Percentiles rank a stretch among this genome's conserved stretches.
These are phyloP conservation scores for Suhomyces faveliae DNA, from an alignment of 805 yeast genomes.

Conservation along the genomic window DNA sequence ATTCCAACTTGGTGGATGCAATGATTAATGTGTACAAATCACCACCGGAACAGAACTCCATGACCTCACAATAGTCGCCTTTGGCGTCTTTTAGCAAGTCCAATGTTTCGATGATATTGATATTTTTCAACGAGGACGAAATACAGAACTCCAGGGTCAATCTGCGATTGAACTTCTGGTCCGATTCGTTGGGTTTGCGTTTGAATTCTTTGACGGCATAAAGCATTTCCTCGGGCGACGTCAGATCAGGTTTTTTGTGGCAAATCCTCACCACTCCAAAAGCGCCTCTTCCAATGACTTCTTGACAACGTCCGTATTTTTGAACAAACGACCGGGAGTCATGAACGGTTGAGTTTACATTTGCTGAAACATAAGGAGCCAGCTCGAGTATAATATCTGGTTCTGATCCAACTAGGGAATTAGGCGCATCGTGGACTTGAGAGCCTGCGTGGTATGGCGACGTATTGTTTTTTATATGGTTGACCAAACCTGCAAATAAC, in stretches of 20 bases:
- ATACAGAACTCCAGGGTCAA: constrained; percentile 82
- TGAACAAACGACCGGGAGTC: constrained; percentile 67
- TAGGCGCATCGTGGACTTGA: background rate
- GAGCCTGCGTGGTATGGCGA: constrained; percentile 14
- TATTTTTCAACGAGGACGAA: constrained; percentile 72
- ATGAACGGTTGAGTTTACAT: constrained; percentile 3
- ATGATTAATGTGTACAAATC: constrained; percentile 73
- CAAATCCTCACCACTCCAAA: constrained; percentile 91
- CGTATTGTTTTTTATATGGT: constrained; percentile 47
- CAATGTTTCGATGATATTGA: constrained; percentile 71
- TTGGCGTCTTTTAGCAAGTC: constrained; percentile 80
- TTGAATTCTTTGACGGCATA: constrained; percentile 90
- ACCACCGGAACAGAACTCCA: constrained; percentile 84
- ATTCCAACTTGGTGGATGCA: constrained; percentile 75
- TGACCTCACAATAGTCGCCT: constrained; percentile 79
- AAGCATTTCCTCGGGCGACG: constrained; percentile 39
- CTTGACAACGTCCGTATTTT: constrained; percentile 93
- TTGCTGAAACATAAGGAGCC: background rate
- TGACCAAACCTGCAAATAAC: constrained; percentile 62
- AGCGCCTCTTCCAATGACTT: constrained; percentile 89
- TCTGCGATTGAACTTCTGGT: constrained; percentile 66
- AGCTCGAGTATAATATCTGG: background rate
- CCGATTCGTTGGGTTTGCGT: constrained; percentile 57
- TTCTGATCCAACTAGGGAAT: background rate
- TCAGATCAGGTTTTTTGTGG: constrained; percentile 53